Evolutionary conservation across 169 alveolate species (phyloP), one percentile per base, ranked within the genome.

Genomic region (Plasmodium vinckei): DNA sequence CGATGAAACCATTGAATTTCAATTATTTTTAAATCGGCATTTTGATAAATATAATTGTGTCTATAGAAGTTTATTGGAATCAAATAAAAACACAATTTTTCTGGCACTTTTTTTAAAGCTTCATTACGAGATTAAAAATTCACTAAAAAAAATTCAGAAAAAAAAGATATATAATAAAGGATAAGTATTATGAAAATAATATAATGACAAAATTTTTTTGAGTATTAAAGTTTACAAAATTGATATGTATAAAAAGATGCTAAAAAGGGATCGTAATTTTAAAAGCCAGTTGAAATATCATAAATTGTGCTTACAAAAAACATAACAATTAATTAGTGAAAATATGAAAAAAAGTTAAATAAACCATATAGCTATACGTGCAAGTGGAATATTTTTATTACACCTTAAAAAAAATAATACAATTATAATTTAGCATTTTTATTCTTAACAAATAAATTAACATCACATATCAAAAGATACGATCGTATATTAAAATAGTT

Each of bases 401-500:
- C n/a, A 33, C 7, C 7, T 33, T 33, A 33, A 33, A 33, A 33
- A 33, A 33, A 33, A 33, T 33, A 33, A 33, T 33, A 33, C 42
- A 33, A 33, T 33, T 33, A 33, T 33, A 33, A 33, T 33, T 33
- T 33, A 33, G 5, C 42, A 33, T 33, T 33, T 33, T 33, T 33
- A 33, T 33, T 33, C 42, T 33, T 33, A n/a, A 82, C 27, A 60
- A 82, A 82, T 42, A 82, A 67, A 39, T 70, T 82, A 68, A 82
- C 90, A 27, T 82, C 90, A 47, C 90, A 82, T 49, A 70, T 57
- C 33, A 82, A 17, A n/a, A 82, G 63, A 25, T 82, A 82, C 23
- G 90, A 82, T 47, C 42, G 67, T 54, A 82, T 82, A 27, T 60
- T 65, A 60, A 65, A 82, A 46, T 33, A 67, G n/a, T 82, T 82